These are phyloP conservation scores for Pythium vanterpoolii DNA, from an alignment of 352 stramenopile genomes.

Conservation along the genomic window DNA sequence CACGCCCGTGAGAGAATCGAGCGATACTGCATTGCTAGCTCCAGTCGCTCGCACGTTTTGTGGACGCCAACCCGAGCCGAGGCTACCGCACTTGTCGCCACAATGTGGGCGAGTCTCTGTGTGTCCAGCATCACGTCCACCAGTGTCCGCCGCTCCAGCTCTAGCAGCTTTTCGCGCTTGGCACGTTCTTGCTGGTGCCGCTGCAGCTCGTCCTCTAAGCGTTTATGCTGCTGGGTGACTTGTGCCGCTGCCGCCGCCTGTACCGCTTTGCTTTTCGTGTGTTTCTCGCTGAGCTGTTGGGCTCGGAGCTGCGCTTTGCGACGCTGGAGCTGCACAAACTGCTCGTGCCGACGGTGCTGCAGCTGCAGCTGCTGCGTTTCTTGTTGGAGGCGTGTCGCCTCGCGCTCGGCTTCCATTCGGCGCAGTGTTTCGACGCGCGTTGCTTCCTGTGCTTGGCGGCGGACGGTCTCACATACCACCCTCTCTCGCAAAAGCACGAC, in stretches of 20 bases:
- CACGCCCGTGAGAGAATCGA: conserved; percentile 2
- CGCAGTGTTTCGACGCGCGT: not conserved
- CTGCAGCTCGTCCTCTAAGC: not conserved
- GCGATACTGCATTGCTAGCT: not conserved
- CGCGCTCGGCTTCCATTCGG: not conserved
- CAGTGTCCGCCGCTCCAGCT: not conserved
- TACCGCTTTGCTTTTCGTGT: not conserved
- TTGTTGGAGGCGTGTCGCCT: not conserved
- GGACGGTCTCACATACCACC: not conserved
- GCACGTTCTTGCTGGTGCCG: not conserved
- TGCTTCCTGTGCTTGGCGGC: not conserved
- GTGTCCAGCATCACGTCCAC: conserved; percentile 11
- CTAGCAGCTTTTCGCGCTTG: not conserved
- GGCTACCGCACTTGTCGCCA: not conserved
- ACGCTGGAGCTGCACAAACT: conserved; percentile 7
- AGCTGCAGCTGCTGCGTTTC: conserved; percentile 10
- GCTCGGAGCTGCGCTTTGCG: conserved; percentile 11
- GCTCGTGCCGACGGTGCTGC: conserved; percentile 3
- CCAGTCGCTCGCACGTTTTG: not conserved
- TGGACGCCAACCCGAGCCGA: not conserved
- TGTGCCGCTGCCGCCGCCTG: not conserved
- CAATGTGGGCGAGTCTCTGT: not conserved
- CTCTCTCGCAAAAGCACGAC: not conserved
- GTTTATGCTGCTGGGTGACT: not conserved
- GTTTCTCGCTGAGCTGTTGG: conserved; percentile 19